These are phyloP conservation scores for Tetrapisispora iriomotensis DNA, from an alignment of 805 yeast genomes.

Conservation along the genomic window DNA sequence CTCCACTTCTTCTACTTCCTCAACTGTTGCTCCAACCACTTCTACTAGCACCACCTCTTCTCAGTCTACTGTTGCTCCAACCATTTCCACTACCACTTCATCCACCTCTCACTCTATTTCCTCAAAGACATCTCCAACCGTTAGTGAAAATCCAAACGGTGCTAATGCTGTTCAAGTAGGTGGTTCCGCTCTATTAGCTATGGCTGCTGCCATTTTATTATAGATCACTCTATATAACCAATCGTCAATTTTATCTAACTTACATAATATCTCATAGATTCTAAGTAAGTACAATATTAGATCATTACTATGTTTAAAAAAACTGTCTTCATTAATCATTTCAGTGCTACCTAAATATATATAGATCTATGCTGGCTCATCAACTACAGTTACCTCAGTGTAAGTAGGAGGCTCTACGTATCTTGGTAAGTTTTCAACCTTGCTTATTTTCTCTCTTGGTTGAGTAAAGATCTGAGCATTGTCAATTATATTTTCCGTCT, in stretches of 20 bases:
- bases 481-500: constrained; percentile 19
- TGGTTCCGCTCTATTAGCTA: constrained; percentile 17
- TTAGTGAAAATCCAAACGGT: constrained; percentile 32
- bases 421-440: constrained; percentile 15
- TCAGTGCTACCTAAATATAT: not conserved
- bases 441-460: constrained; percentile 4
- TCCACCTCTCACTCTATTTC: constrained; percentile 39
- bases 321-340: not conserved
- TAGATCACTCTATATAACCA: constrained; percentile 3
- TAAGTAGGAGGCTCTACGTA: constrained; percentile 24
- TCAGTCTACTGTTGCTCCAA: constrained; percentile 9
- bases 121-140: constrained; percentile 16
- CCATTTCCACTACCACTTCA: constrained; percentile 13
- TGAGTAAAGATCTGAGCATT: constrained; percentile 19
- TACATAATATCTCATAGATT: not conserved
- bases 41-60: constrained; percentile 18
- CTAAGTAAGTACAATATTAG: not conserved
- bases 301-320: too few species aligned
- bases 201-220: constrained; percentile 22
- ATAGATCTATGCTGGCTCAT: too few species aligned
- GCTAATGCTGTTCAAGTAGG: constrained; percentile 20
- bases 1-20: constrained; percentile 19
- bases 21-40: constrained; percentile 19
- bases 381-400: constrained; percentile 7
- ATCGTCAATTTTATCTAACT: not conserved